Base-by-base conservation (phyloP, 257 asterid species). In the Solanum peruvianum region DNA sequence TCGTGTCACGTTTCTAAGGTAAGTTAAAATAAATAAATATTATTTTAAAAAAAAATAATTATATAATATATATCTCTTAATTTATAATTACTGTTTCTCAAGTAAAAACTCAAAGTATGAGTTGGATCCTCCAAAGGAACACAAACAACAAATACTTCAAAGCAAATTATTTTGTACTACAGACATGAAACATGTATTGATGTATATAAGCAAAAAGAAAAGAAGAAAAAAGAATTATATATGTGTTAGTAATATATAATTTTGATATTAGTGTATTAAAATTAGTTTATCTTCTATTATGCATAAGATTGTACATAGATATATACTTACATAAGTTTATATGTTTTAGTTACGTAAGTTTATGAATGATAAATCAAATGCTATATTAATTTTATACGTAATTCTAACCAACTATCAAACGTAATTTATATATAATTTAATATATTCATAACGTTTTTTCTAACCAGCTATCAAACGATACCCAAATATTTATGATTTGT, bases 81-180 rank as follows among this genome's bases (percentile, higher is more conserved):
- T 56, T 56, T 42, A 42, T 42, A 42, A 42, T 41, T 41, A 42
- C 45, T 56, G 64, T 56, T 56, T 58, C 27, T 58, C 67, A 71
- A 0, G 44, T 71, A 16, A 71, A 52, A 66, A 21, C 72, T 66
- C 72, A 67, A 67, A 3, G 80, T 23, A 73, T 73, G 49, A 73
- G 82, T 73, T 73, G 82, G 81, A 56, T 82, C 86, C 72, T 70
- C 42, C 0, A 2, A 29, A 71, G 44, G 10, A 82, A 82, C 25
- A 82, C 85, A 56, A 81, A 47, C 21, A 47, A 82, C 71, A 82
- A 82, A 82, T 56, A 25, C 73, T 1, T 83, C 71, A 83, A 83
- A 35, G 72, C 75, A 83, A 60, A 83, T 9, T 16, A 25, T 33
- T 15, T 23, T 83, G 75, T 60, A 69, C 12, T 1, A 76, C 3